Percentiles rank a stretch among this genome's conserved stretches.
Conservation (phyloP, 129 eudicot species). For the Helianthus annuus region HanXRQr2.0-SUNRISE NC_035439.2:138496137-138496636, state of each 20-base stretch:
- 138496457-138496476: neutral
- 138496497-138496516: slow-evolving; percentile 3
- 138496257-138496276: slow-evolving; percentile 15
- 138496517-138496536: slow-evolving; percentile 8
- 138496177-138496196: neutral
- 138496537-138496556: neutral
- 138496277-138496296: neutral
- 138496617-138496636: neutral
- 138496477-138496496: neutral
- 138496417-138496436: slow-evolving; percentile 3
- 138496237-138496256: slow-evolving; percentile 8
- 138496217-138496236: slow-evolving; percentile 4
- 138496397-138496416: neutral
- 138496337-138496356: slow-evolving; percentile 12
- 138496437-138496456: neutral
- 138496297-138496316: slow-evolving; percentile 7
- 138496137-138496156: neutral
- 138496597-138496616: slow-evolving; percentile 8
- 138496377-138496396: neutral
- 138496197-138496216: neutral
- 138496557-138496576: slow-evolving; percentile 36
- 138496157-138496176: neutral
- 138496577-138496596: neutral
- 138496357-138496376: slow-evolving; percentile 13
- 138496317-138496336: neutral